Evolutionary conservation across 164 flowering plant species (phyloP).

Genomic region (Euptelea pleiosperma): DNA sequence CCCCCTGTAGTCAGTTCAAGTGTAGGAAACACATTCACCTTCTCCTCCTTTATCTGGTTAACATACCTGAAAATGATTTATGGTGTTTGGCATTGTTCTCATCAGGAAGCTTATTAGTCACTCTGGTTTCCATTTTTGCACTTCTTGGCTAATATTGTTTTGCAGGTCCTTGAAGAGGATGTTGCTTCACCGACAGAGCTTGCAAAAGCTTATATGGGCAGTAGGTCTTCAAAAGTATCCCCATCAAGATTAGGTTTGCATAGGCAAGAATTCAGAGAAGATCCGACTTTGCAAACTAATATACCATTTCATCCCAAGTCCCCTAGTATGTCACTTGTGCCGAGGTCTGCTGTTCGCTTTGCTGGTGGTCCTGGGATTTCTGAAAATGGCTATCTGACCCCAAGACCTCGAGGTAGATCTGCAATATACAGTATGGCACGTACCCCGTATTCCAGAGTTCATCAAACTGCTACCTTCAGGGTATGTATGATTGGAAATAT

Average conservation of each 20-base stretch:
- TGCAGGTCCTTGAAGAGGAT: constrained; percentile 59
- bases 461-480: constrained; percentile 35
- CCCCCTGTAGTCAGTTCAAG: constrained; percentile 32
- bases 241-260: constrained; percentile 47
- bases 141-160: constrained; percentile 7
- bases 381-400: constrained; percentile 56
- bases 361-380: constrained; percentile 19
- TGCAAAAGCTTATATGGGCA: constrained; percentile 93
- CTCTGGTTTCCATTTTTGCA: constrained; percentile 1
- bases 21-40: constrained; percentile 29
- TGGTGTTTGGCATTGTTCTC: no score
- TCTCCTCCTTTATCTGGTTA: constrained; percentile 4
- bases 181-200: constrained; percentile 76
- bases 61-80: neutral
- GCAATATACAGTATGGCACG: constrained; percentile 84
- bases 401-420: constrained; percentile 77
- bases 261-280: constrained; percentile 39
- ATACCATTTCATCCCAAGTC: constrained; percentile 31
- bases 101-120: neutral
- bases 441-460: constrained; percentile 68
- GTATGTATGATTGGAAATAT: constrained; percentile 24
- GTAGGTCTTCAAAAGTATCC: constrained; percentile 55
- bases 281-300: constrained; percentile 24
- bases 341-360: constrained; percentile 30
- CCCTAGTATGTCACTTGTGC: constrained; percentile 32